A percentile compares a stretch with the other conserved stretches of the same genome.
Evolutionary conservation across 1,139 yeast species (phyloP).

Genomic region (Candida frijolesensis): DNA sequence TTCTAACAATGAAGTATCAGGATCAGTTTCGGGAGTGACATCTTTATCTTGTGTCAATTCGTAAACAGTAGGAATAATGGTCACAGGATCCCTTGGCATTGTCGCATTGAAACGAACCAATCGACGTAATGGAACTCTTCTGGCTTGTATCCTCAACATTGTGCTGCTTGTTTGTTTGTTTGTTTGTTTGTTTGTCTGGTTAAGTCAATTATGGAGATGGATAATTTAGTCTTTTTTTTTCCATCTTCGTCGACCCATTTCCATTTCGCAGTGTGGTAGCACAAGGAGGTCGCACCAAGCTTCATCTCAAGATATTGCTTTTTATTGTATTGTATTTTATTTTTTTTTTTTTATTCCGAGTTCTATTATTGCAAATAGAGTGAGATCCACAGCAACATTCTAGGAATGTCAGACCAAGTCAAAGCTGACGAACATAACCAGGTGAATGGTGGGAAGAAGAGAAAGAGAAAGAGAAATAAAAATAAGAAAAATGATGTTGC

Average conservation of each 20-base stretch:
- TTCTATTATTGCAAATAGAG: neutral
- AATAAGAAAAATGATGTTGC: constrained; percentile 10
- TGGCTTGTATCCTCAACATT: constrained; percentile 4
- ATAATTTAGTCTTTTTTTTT: neutral
- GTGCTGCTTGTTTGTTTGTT: too few relatives aligned
- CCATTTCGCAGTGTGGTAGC: neutral
- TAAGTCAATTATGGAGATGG: neutral
- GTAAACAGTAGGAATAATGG: constrained; percentile 41
- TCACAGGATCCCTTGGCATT: constrained; percentile 26
- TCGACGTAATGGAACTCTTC: constrained; percentile 1
- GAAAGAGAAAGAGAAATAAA: constrained; percentile 26
- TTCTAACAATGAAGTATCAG: constrained; percentile 41
- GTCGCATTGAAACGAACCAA: constrained; percentile 14
- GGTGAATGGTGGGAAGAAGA: constrained; percentile 17
- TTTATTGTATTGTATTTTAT: neutral
- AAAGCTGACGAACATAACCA: constrained; percentile 10
- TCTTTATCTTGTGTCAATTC: constrained; percentile 24
- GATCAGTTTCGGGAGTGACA: constrained; percentile 28
- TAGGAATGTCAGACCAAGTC: constrained; percentile 9
- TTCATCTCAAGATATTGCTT: neutral
- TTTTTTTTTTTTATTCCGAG: constrained; percentile 1
- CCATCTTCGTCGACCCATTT: neutral
- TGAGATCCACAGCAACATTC: too few relatives aligned
- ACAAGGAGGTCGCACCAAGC: neutral
- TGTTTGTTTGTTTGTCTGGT: neutral